These are phyloP conservation scores for Aotearoamyces nothofagi DNA, from an alignment of 2,329 filamentous ascomycete species.

Conservation along the genomic window DNA sequence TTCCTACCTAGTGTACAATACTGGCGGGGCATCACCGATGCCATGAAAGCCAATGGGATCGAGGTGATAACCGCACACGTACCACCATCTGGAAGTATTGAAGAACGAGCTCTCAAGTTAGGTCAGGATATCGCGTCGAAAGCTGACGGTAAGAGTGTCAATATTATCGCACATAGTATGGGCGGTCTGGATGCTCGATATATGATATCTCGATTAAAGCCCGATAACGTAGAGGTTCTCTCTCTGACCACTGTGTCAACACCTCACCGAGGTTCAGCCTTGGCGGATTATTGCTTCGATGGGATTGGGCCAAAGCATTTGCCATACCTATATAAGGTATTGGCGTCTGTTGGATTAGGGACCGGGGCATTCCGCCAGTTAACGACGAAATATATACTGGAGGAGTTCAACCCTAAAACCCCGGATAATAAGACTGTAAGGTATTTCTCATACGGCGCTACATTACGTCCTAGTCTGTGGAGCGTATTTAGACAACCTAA, in stretches of 20 bases:
- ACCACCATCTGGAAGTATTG: conserved; percentile 44
- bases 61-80: conserved; percentile 45
- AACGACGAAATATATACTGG: conserved; percentile 39
- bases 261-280: conserved; percentile 25
- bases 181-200: conserved; percentile 50
- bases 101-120: conserved; percentile 42
- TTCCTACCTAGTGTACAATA: conserved; percentile 42
- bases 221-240: conserved; percentile 27
- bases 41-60: conserved; percentile 34
- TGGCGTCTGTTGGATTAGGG: conserved; percentile 35
- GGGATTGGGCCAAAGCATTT: conserved; percentile 29
- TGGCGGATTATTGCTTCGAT: conserved; percentile 37
- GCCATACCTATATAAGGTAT: conserved; percentile 37
- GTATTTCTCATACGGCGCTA: conserved; percentile 49
- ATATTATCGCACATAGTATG: conserved; percentile 61
- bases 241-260: conserved; percentile 23
- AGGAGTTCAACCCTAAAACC: conserved; percentile 42
- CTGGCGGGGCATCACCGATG: conserved; percentile 49
- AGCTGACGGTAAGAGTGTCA: conserved; percentile 43
- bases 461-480: conserved; percentile 39
- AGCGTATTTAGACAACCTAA: conserved; percentile 46
- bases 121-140: conserved; percentile 32
- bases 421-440: conserved; percentile 34
- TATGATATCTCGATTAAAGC: conserved; percentile 43
- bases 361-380: conserved; percentile 47